Conservation (phyloP, 2,329 filamentous ascomycete genomes). For the Aspergillus quadricinctus region DNA sequence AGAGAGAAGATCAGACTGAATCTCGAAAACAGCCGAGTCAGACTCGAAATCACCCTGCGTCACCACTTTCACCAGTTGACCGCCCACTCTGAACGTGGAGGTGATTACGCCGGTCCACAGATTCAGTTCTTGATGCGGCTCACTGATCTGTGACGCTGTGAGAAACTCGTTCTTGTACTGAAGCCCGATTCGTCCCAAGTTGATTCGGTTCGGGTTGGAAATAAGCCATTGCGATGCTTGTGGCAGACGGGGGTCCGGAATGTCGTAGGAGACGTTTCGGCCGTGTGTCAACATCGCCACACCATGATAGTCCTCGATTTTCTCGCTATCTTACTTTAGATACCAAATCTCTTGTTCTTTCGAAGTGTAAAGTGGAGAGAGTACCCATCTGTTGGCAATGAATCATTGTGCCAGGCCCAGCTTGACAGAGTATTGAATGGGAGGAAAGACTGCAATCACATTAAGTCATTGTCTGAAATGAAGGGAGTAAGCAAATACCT, state of each 20-base stretch:
- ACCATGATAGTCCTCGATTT: constrained; percentile 7
- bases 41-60: constrained; percentile 11
- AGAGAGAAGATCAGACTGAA: background rate
- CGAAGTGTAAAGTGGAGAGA: too few species aligned
- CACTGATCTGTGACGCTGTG: background rate
- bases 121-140: constrained; percentile 8
- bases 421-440: constrained; percentile 14
- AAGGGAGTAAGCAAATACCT: background rate
- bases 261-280: constrained; percentile 12
- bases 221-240: constrained; percentile 12
- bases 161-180: constrained; percentile 4
- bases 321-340: background rate
- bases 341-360: background rate
- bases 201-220: constrained; percentile 13
- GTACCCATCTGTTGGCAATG: constrained; percentile 8
- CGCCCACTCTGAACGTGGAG: constrained; percentile 7
- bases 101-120: constrained; percentile 11
- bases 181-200: constrained; percentile 11
- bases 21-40: constrained; percentile 4
- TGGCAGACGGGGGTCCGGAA: constrained; percentile 10
- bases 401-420: constrained; percentile 16
- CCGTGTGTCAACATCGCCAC: constrained; percentile 9
- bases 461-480: background rate
- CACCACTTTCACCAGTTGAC: constrained; percentile 3
- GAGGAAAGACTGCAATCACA: constrained; percentile 4